Conservation (phyloP, 1,284 basidiomycete species). For the Moesziomyces sp. region DNA sequence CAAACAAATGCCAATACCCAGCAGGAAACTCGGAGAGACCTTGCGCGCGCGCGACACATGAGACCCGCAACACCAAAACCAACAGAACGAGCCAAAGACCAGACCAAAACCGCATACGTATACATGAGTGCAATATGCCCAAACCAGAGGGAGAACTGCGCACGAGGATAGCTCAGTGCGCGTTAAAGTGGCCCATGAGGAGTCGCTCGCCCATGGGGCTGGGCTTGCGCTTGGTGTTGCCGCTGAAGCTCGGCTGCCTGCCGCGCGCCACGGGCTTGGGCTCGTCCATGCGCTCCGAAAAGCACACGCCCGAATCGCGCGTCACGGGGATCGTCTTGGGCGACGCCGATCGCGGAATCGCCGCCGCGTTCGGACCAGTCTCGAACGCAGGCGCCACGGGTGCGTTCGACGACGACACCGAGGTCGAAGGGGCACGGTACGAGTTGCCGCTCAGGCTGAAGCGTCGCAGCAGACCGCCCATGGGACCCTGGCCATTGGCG, state of each 20-base stretch:
- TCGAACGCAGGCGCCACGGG: slow-evolving; percentile 27
- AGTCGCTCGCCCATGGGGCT: slow-evolving; percentile 64
- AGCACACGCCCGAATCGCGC: slow-evolving; percentile 36
- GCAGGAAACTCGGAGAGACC: no score
- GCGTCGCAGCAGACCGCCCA: slow-evolving; percentile 52
- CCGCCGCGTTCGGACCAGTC: slow-evolving; percentile 13
- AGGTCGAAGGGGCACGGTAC: slow-evolving; percentile 18
- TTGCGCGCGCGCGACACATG: no score
- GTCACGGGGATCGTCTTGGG: slow-evolving; percentile 29
- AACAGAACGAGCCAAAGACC: no score
- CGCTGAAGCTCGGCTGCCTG: slow-evolving; percentile 44
- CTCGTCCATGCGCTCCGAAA: slow-evolving; percentile 9
- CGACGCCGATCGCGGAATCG: slow-evolving; percentile 37
- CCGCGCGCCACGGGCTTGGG: slow-evolving; percentile 26
- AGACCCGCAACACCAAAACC: no score
- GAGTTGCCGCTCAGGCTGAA: slow-evolving; percentile 51
- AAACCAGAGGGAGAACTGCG: no score
- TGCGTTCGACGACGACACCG: slow-evolving; percentile 1
- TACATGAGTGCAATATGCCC: no score
- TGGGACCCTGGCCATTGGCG: slow-evolving; percentile 13
- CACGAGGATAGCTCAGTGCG: slow-evolving; percentile 22
- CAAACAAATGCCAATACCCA: no score
- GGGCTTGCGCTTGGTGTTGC: slow-evolving; percentile 51
- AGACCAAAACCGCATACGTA: no score
- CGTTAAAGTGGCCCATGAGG: slow-evolving; percentile 61